These are phyloP conservation scores for Candolleomyces efflorescens DNA, from an alignment of 768 basidiomycete species.

Conservation along the genomic window DNA sequence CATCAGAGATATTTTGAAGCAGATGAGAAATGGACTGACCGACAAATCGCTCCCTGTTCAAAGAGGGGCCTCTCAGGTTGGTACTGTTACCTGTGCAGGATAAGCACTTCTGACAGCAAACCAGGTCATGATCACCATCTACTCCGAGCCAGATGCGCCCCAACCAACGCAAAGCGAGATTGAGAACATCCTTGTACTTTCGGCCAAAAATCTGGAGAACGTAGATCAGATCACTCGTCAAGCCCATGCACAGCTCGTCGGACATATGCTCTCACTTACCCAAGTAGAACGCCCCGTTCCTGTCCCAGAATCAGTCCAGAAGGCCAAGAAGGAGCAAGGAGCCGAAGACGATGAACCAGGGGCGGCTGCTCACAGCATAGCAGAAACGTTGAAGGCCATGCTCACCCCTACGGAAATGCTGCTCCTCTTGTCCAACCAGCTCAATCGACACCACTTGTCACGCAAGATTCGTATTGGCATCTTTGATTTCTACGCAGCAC, in stretches of 20 bases:
- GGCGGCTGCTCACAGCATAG: slow-evolving; percentile 38
- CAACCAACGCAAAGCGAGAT: slow-evolving; percentile 65
- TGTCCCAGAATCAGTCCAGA: slow-evolving; percentile 45
- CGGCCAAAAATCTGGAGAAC: slow-evolving; percentile 70
- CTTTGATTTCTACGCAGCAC: slow-evolving; percentile 81
- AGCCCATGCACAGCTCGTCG: slow-evolving; percentile 73
- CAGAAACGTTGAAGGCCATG: slow-evolving; percentile 63
- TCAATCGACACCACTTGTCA: slow-evolving; percentile 68
- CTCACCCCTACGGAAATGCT: slow-evolving; percentile 80
- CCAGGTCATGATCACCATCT: slow-evolving; percentile 50
- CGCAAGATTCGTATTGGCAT: slow-evolving; percentile 79
- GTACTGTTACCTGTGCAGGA: slow-evolving; percentile 8
- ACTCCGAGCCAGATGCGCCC: slow-evolving; percentile 49
- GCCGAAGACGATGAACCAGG: slow-evolving; percentile 53
- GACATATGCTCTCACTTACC: slow-evolving; percentile 79
- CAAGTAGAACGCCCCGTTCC: slow-evolving; percentile 61
- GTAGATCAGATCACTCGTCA: slow-evolving; percentile 84
- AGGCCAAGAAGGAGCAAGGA: slow-evolving; percentile 58
- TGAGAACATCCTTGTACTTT: slow-evolving; percentile 65
- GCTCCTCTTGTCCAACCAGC: slow-evolving; percentile 67
- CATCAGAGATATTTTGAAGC: slow-evolving; percentile 79
- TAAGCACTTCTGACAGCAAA: slow-evolving; percentile 12
- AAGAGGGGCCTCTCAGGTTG: slow-evolving; percentile 75
- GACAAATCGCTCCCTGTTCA: slow-evolving; percentile 88
- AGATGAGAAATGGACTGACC: slow-evolving; percentile 64